Base-by-base conservation (phyloP, 2,329 filamentous ascomycete species). In the Arthrobotrys sphaeroides region DNA sequence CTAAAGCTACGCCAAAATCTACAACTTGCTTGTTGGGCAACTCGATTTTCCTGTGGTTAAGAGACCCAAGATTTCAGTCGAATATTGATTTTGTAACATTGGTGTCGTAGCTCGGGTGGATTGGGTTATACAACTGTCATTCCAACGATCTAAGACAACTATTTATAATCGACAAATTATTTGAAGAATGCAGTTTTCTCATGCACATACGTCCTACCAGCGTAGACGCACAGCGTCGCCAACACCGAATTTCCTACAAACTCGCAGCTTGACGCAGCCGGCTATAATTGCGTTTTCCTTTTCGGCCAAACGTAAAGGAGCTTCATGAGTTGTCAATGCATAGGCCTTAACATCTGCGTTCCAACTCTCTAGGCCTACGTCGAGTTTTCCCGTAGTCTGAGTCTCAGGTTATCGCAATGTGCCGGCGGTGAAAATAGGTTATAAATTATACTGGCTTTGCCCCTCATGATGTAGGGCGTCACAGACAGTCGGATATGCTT, bases 301-400 rank as follows among this genome's bases (percentile, higher is more conserved):
- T 51, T 16, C 2, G 6, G 26, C 22, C 9, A 10, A n/a, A 36
- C 31, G 51, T 1, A 24, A 24, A 55, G 7, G 10, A 2, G 4
- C 10, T 38, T 20, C 51, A 38, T 55, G 51, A 55, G 51, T 55
- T 55, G 51, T 22, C 51, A n/a, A 55, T 55, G 51, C 51, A 55
- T 55, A 33, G 47, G 26, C n/a, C 20, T 18, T 28, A 5, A 3
- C 31, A 31, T 49, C 31, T 2, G 9, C 10, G 4, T 26, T 31
- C 47, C 47, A 31, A 33, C 9, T 22, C 26, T n/a, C n/a, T n/a
- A n/a, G n/a, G n/a, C n/a, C n/a, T n/a, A n/a, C n/a, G n/a, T n/a
- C n/a, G n/a, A n/a, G n/a, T n/a, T n/a, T n/a, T n/a, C n/a, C n/a
- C 5, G 26, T 18, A 20, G 16, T 5, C n/a, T 3, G 10, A 5